These are phyloP conservation scores for Microcera coccophila DNA, from an alignment of 2,329 filamentous ascomycete genomes.

Conservation along the genomic window DNA sequence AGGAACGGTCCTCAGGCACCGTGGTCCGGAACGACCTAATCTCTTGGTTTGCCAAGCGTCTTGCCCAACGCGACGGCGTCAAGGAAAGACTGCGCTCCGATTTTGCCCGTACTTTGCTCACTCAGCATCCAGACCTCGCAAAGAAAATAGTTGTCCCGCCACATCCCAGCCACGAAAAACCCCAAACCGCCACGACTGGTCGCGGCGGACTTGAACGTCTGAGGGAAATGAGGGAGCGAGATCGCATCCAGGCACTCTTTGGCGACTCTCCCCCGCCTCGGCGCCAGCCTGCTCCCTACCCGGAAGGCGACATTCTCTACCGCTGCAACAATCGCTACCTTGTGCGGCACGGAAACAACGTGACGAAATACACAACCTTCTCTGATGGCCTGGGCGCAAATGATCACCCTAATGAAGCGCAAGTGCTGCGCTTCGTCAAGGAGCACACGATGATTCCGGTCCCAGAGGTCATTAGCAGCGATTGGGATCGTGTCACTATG, in stretches of 20 bases:
- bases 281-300: conserved; percentile 16
- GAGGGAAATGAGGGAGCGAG: too few species aligned
- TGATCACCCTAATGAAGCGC: conserved; percentile 18
- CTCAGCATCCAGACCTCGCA: too few species aligned
- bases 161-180: too few species aligned
- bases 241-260: conserved; percentile 3
- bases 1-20: too few species aligned
- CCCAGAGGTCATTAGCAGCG: conserved; percentile 23
- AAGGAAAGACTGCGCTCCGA: too few species aligned
- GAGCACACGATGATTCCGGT: conserved; percentile 25
- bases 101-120: too few species aligned
- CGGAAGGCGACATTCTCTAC: conserved; percentile 19
- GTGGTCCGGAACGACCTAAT: too few species aligned
- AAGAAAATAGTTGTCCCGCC: too few species aligned
- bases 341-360: conserved; percentile 14
- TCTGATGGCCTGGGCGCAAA: conserved; percentile 15
- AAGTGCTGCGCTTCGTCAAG: conserved; percentile 16
- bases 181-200: too few species aligned
- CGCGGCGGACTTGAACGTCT: too few species aligned
- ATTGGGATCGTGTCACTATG: conserved; percentile 27
- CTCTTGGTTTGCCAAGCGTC: too few species aligned
- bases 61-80: too few species aligned
- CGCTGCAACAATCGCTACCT: conserved; percentile 4
- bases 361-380: conserved; percentile 21
- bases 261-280: conserved; percentile 14